Base-by-base conservation (phyloP, 2,329 filamentous ascomycete genomes). In the Metarhizium robertsii region DNA sequence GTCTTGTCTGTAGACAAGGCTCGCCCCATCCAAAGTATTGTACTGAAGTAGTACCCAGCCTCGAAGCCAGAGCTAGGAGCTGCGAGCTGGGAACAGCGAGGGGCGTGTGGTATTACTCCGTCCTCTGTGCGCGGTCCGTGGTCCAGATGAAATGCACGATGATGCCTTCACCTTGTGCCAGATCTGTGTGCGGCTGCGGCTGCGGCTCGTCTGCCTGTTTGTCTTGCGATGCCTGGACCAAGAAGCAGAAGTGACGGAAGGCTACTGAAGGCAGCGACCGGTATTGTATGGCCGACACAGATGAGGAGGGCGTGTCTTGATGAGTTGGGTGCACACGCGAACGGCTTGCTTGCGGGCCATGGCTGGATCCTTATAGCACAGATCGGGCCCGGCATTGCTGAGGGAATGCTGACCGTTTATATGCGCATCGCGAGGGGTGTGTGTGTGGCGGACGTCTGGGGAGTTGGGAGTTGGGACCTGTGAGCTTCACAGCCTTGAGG, bases 351-450 rank as follows among this genome's bases (percentile, higher is more conserved):
- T 30, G 34, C 38, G 25, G 53, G 38, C 48, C 43, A 50, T 49
- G 45, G 45, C 45, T n/a, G 45, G 25, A 48, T 48, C 18, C 45
- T 48, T 30, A 42, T 10, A 38, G 45, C 45, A 48, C 52, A 40
- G 45, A 54, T 38, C 36, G n/a, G 30, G 45, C 18, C 20, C 20
- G 20, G 18, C n/a, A 43, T 34, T n/a, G 47, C 55, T 50, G 25
- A 25, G 68, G 73, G 73, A 75, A 71, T 68, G 65, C 62, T 66
- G 66, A 64, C 63, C 72, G 74, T 77, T 77, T 77, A 77, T 77
- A 76, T 77, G 74, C 72, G 69, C 62, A 38, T 48, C 46, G 38
- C 43, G 47, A 25, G 30, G 48, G 55, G 45, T 34, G 58, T 47
- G 50, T 36, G 48, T 43, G 48, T 11, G 32, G 32, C 32, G 43